Base-by-base conservation (phyloP, 2,329 filamentous ascomycete species). In the Pseudocercospora fijiensis region DNA sequence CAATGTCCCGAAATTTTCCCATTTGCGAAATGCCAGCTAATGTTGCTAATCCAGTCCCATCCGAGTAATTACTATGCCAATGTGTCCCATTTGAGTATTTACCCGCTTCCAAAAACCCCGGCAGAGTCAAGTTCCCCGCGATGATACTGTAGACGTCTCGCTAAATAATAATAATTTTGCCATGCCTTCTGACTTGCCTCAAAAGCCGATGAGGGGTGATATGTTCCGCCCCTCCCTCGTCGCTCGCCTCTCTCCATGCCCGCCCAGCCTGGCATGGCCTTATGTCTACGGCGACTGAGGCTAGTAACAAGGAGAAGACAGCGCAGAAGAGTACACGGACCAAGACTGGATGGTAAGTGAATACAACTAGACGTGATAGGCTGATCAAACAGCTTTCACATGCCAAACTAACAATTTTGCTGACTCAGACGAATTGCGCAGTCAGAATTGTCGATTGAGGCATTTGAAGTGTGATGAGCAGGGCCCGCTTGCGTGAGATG, bases 391-490 rank as follows among this genome's bases (percentile, higher is more conserved):
- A n/a, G 13, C 11, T 37, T 4, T 16, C 13, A 37, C 33, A 2
- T 2, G 33, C 11, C 2, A n/a, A 5, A 37, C 4, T 2, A n/a
- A 37, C 33, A 37, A n/a, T 37, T 37, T 37, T 37, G 27, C 30
- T 30, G 52, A 56, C 52, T 56, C 53, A 43, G 52, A 37, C 24
- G 16, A 22, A 11, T 30, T 20, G 27, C 49, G 49, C 63, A 71
- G 69, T 61, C 67, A 71, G 62, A 71, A 70, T 28, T 73, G 71
- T 64, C 62, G 71, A 24, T 57, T 70, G 5, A 72, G 72, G 55
- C 71, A 74, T 63, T 60, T 75, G 27, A 74, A 73, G 60, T 74
- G 72, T 67, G 73, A 75, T 61, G 72, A 73, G 57, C 67, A 70
- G 58, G 58, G 67, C 58, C 71, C 71, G 11, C 70, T 11, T 75